These are phyloP conservation scores for Skeletonema menzelii DNA, from an alignment of 108 stramenopile species.

Conservation along the genomic window DNA sequence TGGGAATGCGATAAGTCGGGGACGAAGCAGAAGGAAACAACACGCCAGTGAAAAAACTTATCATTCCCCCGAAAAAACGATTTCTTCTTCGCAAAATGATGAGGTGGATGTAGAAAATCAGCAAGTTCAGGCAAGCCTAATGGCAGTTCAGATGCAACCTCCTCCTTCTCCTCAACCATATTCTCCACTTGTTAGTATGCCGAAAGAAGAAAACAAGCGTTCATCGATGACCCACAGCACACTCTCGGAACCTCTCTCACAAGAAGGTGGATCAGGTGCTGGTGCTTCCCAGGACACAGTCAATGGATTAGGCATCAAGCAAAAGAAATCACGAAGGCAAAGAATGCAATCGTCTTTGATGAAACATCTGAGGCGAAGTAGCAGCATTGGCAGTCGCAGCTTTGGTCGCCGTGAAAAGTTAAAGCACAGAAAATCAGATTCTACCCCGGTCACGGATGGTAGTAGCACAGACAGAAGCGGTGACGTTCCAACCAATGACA, in stretches of 20 bases:
- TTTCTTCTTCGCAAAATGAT: not conserved
- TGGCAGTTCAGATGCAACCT: not conserved
- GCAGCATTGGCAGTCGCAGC: not conserved
- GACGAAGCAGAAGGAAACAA: not conserved
- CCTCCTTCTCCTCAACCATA: not conserved
- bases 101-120: not conserved
- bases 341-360: not conserved
- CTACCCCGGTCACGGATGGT: not conserved
- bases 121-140: not conserved
- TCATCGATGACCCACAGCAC: not conserved
- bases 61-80: not conserved
- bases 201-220: not conserved
- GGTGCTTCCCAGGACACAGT: not conserved
- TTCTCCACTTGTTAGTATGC: not conserved
- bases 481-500: not conserved
- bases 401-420: not conserved
- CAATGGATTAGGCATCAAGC: not conserved
- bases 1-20: not conserved
- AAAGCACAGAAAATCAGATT: not conserved
- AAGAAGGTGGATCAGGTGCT: not conserved
- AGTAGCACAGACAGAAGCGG: not conserved
- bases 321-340: conserved; percentile 1
- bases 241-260: not conserved
- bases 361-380: not conserved
- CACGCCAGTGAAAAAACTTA: not conserved